phyloP scores from a whole-genome alignment of 139 green algal genomes.

The Pleodorina starrii region DNA sequence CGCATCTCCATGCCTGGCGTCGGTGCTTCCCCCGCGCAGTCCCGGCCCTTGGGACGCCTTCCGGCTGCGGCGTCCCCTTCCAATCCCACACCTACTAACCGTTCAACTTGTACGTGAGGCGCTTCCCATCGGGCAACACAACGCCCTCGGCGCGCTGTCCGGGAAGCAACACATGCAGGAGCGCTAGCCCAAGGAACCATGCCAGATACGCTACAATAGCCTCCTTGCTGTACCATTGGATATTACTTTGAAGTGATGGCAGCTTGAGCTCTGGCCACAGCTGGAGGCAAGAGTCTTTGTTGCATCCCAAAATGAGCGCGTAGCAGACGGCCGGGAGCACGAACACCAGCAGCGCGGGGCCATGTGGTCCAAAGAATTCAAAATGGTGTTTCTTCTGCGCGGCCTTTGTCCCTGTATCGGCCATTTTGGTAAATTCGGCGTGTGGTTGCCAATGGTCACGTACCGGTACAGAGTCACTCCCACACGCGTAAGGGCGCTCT shows the following conservation, averaged over 20 bases:
- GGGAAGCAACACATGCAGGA: slow-evolving; percentile 87
- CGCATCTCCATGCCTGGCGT: too few species aligned
- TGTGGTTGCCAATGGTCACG: too few species aligned
- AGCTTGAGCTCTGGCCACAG: slow-evolving; percentile 49
- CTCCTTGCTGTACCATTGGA: slow-evolving; percentile 71
- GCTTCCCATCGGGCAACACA: slow-evolving; percentile 67
- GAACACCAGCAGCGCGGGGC: slow-evolving; percentile 52
- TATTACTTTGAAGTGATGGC: not conserved
- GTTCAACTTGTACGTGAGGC: slow-evolving; percentile 91
- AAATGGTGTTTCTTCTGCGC: slow-evolving; percentile 28
- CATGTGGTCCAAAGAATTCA: slow-evolving; percentile 77
- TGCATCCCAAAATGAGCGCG: slow-evolving; percentile 65
- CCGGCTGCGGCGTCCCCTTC: too few species aligned
- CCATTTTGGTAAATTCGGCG: too few species aligned
- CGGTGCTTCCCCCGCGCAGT: too few species aligned
- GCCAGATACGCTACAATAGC: slow-evolving; percentile 67
- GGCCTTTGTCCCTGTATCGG: not conserved
- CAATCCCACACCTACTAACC: slow-evolving; percentile 55
- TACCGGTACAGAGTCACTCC: too few species aligned
- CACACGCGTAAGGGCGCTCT: too few species aligned
- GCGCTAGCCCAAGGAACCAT: slow-evolving; percentile 77
- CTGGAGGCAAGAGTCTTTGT: slow-evolving; percentile 60
- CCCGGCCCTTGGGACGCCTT: too few species aligned
- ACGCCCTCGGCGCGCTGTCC: slow-evolving; percentile 75
- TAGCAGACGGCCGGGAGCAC: slow-evolving; percentile 65